These are phyloP conservation scores for Blakeslea trispora DNA, from an alignment of 371 early-diverging fungal species.

Conservation along the genomic window DNA sequence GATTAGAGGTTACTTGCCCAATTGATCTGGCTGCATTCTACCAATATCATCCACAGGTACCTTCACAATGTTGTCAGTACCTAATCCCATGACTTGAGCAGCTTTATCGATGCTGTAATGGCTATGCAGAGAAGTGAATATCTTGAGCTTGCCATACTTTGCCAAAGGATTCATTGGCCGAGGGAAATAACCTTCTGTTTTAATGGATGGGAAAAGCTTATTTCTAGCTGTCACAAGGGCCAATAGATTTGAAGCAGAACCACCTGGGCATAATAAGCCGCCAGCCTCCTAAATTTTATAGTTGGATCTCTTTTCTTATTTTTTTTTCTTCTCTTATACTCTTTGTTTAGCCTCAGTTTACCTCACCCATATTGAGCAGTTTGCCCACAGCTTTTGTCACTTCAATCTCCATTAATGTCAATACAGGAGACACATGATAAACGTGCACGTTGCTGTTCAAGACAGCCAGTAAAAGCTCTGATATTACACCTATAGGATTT, in stretches of 20 bases:
- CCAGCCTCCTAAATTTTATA: conserved; percentile 42
- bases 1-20: conserved; percentile 47
- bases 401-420: conserved; percentile 74
- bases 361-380: conserved; percentile 61
- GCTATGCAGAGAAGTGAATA: conserved; percentile 76
- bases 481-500: conserved; percentile 77
- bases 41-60: conserved; percentile 72
- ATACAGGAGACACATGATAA: conserved; percentile 76
- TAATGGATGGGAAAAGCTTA: conserved; percentile 65
- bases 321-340: too few species aligned
- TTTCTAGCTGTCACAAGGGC: conserved; percentile 84
- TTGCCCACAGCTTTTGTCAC: conserved; percentile 60
- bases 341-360: too few species aligned
- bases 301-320: background rate
- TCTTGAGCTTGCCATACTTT: conserved; percentile 55
- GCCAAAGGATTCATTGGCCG: conserved; percentile 37
- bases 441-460: conserved; percentile 86
- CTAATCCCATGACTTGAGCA: conserved; percentile 77
- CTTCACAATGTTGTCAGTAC: conserved; percentile 64
- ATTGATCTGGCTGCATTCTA: conserved; percentile 60
- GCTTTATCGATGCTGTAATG: conserved; percentile 85
- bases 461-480: conserved; percentile 74
- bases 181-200: conserved; percentile 55
- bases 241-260: conserved; percentile 78
- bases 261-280: conserved; percentile 82